Evolutionary conservation across 352 stramenopile species (phyloP).

Genomic region (Phytopythium chamaehyphon): DNA sequence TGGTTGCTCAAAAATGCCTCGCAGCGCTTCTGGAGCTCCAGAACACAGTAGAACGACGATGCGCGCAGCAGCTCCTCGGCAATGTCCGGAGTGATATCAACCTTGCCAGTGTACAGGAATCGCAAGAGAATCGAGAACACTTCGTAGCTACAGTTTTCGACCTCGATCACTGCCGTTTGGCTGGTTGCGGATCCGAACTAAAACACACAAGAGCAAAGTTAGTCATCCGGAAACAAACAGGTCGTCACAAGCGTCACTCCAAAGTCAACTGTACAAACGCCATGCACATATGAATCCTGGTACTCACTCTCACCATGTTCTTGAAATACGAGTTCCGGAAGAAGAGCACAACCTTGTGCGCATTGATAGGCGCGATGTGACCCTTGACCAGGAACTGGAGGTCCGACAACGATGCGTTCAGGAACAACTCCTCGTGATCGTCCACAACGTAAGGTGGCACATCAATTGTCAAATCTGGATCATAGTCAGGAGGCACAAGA

Average conservation of each 20-base stretch:
- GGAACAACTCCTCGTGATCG: conserved; percentile 84
- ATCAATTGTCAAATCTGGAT: conserved; percentile 73
- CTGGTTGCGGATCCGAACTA: conserved; percentile 80
- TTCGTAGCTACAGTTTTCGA: conserved; percentile 88
- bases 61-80: conserved; percentile 78
- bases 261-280: not conserved
- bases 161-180: conserved; percentile 83
- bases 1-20: conserved; percentile 78
- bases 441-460: conserved; percentile 81
- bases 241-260: not conserved
- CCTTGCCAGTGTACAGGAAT: conserved; percentile 87
- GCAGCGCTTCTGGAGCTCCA: conserved; percentile 81
- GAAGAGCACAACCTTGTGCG: conserved; percentile 87
- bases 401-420: conserved; percentile 80
- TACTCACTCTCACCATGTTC: conserved; percentile 87
- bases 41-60: conserved; percentile 78
- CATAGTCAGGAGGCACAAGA: conserved; percentile 63
- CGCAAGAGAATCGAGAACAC: conserved; percentile 82
- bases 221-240: conserved; percentile 2
- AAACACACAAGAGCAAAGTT: conserved; percentile 13
- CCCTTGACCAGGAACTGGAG: conserved; percentile 86
- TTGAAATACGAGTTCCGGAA: conserved; percentile 92
- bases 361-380: conserved; percentile 83
- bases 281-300: conserved; percentile 16
- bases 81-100: conserved; percentile 77